A percentile compares a stretch with the other conserved stretches of the same genome.
phyloP scores from a whole-genome alignment of 2,329 filamentous ascomycete genomes.

The Calonectria ilicicola region DNA sequence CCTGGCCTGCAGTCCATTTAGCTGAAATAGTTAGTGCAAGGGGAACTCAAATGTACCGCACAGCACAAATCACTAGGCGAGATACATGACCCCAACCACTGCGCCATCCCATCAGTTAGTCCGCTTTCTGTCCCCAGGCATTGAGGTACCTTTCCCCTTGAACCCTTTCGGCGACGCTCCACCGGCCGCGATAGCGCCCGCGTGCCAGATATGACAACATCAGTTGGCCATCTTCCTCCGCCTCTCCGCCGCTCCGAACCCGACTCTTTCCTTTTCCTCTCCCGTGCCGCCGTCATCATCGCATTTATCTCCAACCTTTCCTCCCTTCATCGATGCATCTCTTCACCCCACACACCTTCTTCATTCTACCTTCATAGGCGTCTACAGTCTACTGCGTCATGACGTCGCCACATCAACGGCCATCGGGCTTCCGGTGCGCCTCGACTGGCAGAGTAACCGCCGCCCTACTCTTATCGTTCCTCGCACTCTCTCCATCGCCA shows the following conservation, averaged over 20 bases:
- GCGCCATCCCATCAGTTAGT: slow-evolving; percentile 13
- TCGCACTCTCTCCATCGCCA: slow-evolving; percentile 66
- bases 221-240: slow-evolving; percentile 36
- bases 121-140: slow-evolving; percentile 6
- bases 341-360: neutral
- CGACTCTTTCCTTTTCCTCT: slow-evolving; percentile 20
- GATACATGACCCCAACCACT: slow-evolving; percentile 8
- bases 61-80: fast-evolving
- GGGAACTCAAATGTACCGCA: neutral
- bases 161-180: slow-evolving; percentile 29
- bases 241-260: slow-evolving; percentile 32
- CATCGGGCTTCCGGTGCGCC: slow-evolving; percentile 52
- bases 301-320: slow-evolving; percentile 5
- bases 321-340: neutral
- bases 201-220: slow-evolving; percentile 44
- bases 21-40: neutral
- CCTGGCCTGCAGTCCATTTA: slow-evolving; percentile 3
- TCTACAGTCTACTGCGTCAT: slow-evolving; percentile 33
- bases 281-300: slow-evolving; percentile 23
- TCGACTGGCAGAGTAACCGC: slow-evolving; percentile 75
- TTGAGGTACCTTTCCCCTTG: slow-evolving; percentile 2
- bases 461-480: slow-evolving; percentile 73
- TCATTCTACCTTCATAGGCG: slow-evolving; percentile 17
- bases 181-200: slow-evolving; percentile 37
- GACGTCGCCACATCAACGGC: slow-evolving; percentile 33